Evolutionary conservation across 371 early-diverging fungal species (phyloP).

Genomic region (Phascolomyces articulosus): DNA sequence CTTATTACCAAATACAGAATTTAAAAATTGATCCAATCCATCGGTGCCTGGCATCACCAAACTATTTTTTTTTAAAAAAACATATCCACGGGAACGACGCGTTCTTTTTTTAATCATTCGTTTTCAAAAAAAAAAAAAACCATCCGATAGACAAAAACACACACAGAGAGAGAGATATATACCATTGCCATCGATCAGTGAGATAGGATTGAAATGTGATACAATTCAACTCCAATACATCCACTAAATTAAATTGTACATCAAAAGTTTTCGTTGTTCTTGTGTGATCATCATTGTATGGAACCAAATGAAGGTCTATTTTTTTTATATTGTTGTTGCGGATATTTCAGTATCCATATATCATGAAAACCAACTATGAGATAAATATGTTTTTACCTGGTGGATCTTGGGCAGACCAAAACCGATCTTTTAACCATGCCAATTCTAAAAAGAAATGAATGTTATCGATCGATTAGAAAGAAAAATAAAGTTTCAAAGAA

Average conservation of each 20-base stretch:
- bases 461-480: too few relatives aligned
- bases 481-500: too few relatives aligned
- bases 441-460: constrained; percentile 1
- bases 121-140: neutral
- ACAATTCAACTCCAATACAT: neutral
- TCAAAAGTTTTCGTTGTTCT: neutral
- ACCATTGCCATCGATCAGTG: constrained; percentile 4
- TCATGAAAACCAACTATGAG: too few relatives aligned
- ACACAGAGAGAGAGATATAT: neutral
- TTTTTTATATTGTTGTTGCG: too few relatives aligned
- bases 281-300: neutral
- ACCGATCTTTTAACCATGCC: neutral
- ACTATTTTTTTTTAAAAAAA: too few relatives aligned
- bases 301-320: neutral
- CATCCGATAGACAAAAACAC: too few relatives aligned
- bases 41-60: neutral
- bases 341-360: neutral
- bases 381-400: too few relatives aligned
- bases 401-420: neutral
- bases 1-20: neutral
- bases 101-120: too few relatives aligned
- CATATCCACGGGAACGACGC: too few relatives aligned
- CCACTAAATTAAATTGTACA: neutral
- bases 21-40: neutral
- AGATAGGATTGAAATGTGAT: neutral